These are phyloP conservation scores for Boletus huronensis DNA, from an alignment of 768 basidiomycete genomes.

Conservation along the genomic window DNA sequence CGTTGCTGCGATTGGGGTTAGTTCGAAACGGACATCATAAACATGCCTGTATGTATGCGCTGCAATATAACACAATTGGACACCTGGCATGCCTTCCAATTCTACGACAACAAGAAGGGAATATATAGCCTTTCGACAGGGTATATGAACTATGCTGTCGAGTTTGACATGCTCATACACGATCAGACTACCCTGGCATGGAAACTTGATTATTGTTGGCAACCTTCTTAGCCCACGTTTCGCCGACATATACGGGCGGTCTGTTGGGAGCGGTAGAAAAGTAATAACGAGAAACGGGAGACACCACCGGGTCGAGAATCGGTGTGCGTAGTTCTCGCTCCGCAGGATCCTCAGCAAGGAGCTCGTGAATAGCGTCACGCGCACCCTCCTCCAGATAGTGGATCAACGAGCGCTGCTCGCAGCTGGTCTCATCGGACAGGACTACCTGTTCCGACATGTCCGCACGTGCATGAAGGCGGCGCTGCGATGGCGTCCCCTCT, in stretches of 20 bases:
- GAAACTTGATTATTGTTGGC: neutral
- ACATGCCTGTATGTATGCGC: neutral
- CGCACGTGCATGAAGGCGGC: neutral
- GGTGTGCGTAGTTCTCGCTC: neutral
- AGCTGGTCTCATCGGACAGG: neutral
- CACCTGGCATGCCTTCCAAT: neutral
- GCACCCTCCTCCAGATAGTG: conserved; percentile 23
- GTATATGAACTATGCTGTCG: neutral
- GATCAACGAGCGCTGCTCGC: neutral
- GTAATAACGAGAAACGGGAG: conserved; percentile 11
- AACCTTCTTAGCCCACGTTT: conserved; percentile 19
- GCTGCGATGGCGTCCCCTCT: neutral
- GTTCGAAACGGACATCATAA: conserved; percentile 18
- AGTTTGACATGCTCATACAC: neutral
- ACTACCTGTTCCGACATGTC: conserved; percentile 2
- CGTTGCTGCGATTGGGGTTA: conserved; percentile 15
- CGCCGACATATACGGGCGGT: conserved; percentile 17
- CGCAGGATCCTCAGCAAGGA: conserved; percentile 3
- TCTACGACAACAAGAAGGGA: neutral
- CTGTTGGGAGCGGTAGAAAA: fast-evolving
- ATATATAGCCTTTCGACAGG: neutral
- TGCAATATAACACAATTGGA: neutral
- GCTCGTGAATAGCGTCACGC: neutral
- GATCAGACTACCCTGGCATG: neutral
- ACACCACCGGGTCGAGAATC: neutral